Base-by-base conservation (phyloP, 345 rosid genomes). In the Lumnitzera racemosa region DNA sequence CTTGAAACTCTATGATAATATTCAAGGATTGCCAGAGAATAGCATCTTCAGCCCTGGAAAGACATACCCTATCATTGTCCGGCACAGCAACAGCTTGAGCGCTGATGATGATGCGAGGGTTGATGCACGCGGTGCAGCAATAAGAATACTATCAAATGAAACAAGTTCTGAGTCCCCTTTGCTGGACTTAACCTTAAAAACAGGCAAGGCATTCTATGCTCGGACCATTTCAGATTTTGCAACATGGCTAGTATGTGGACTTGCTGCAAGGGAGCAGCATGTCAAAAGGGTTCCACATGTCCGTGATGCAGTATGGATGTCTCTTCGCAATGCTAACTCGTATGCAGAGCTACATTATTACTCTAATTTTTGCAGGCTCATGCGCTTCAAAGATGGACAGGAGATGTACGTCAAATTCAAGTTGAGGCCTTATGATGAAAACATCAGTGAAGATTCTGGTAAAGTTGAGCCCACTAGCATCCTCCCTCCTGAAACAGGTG, bases 401-500 rank as follows among this genome's bases (percentile, higher is more conserved):
- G 88, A 85, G 67, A 77, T 76, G 88, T 80, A 78, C 49, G 88
- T 62, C 69, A 85, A 75, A 59, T 82, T 85, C 84, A 82, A 80
- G 81, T 46, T 85, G 67, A 49, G 78, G 67, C 88, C 86, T 49
- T 63, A 2, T 55, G 81, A 82, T 57, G 70, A 68, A 49, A 71
- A 36, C 29, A 73, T 79, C 5, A 51, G 49, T 47, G 88, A 82
- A 72, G 86, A 85, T 66, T 58, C 78, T 15, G 84, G 88, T 2
- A 75, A 82, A 55, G 91, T 82, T 25, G 88, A 80, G 62, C 88
- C 91, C 6, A 47, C 47, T 2, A 85, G 83, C 47, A 80, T 80
- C 70, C 88, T 82, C 23, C 91, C 91, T 15, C 91, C 88, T n/a
- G 91, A 85, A 68, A 85, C 91, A 14, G 91, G 91, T 47, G 83